Evolutionary conservation across 2,329 filamentous ascomycete species (phyloP), one percentile per base, ranked within the genome.

Genomic region (Anthostomella pinea): DNA sequence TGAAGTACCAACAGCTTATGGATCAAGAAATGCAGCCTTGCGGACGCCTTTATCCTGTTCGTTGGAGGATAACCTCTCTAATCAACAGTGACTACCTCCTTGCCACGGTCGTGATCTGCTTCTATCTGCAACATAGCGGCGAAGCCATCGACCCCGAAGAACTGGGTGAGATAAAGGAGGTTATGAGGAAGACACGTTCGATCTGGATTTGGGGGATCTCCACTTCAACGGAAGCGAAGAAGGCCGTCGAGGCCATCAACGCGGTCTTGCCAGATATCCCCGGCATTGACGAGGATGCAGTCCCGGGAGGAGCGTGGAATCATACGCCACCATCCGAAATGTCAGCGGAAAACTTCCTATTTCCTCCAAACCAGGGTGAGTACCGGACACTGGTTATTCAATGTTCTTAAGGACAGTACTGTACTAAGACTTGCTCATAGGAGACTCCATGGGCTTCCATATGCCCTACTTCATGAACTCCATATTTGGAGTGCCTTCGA

Each of bases 1-100:
- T 59, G 0, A 18, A 48, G 6, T 49, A 55, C 8, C 56, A 59
- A 15, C 31, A 50, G 3, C 27, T 50, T 1, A 33, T 57, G 1
- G 46, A 57, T 16, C 53, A 58, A 16, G 50, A 53, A 30, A 48
- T 26, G 13, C 28, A 33, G 11, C 37, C 33, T 7, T 21, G n/a
- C 8, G 41, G 37, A 9, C 27, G 26, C 15, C 22, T 44, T 6
- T 37, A 30, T 33, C 19, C 29, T 9, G 21, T 13, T 13, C n/a
- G 23, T 14, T 36, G 29, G 33, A 21, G 38, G 14, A 6, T 37
- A 13, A 34, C 24, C 9, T 33, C 27, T 3, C 18, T 33, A 9
- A 15, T 29, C 14, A 35, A 33, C n/a, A 21, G 34, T 13, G 33
- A 44, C 20, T 37, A 40, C 14, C 30, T 38, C 18, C 29, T 36